Evolutionary conservation across 441 rosid species (phyloP), one percentile per base, ranked within the genome.

Genomic region (Corymbia calophylla): DNA sequence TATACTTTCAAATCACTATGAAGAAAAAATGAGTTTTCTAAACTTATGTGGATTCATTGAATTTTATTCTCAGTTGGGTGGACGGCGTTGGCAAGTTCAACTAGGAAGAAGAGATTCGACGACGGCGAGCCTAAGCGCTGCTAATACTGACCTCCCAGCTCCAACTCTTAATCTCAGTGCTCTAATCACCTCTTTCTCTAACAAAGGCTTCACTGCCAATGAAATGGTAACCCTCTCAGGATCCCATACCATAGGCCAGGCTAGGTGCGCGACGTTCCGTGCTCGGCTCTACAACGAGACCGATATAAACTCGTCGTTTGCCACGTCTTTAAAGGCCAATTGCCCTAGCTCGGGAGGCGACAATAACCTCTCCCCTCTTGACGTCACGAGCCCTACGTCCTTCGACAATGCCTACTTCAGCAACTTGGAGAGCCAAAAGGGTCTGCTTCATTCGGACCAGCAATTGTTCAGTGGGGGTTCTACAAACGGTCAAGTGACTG

Each of bases 91-190:
- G 94, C 60, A 86, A 2, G 93, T 92, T 49, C 92, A 55, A 48
- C 84, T 93, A 5, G 94, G 94, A 2, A 91, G 93, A 29, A 92
- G 92, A 90, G 94, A 91, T 88, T 90, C 94, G 18, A 90, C 92
- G 54, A 91, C 92, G 12, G 93, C 93, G 31, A 93, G 91, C 90
- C 88, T 87, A 32, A 93, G 51, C 21, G 89, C 94, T 2, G 96
- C 95, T 53, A 93, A 93, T 68, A 87, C 62, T 85, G 88, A 93
- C 64, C 35, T 94, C 87, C 95, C 94, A 1, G 73, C 91, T 18
- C 94, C 95, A 12, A 29, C 60, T 39, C 29, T 64, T 27, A 90
- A 88, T 85, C 92, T 93, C 18, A 56, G 89, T 17, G 80, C 86
- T 25, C 90, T 91, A 29, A 91, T 86, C 87, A 53, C 92, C 19